Conservation (phyloP, 2,329 filamentous ascomycete species). For the Aspergillus bombycis region DNA sequence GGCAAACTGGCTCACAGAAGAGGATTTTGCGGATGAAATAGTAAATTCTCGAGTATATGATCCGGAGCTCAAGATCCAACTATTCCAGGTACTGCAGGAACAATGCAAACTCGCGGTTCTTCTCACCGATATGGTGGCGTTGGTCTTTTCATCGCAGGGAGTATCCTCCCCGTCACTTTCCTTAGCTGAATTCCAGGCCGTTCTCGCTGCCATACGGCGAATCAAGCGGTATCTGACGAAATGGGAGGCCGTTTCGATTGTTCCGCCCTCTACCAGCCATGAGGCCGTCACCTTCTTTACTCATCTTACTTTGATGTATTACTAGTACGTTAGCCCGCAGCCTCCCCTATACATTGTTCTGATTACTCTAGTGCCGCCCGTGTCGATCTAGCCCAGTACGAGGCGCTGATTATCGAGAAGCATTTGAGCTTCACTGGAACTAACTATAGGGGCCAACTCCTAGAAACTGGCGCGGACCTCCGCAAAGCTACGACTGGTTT, state of each 20-base stretch:
- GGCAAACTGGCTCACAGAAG: not conserved
- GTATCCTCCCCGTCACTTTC: not conserved
- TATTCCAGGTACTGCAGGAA: not conserved
- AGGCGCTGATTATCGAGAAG: not conserved
- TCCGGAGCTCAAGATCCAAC: not conserved
- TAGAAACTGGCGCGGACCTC: not conserved
- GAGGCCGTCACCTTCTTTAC: not conserved
- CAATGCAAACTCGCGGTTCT: not conserved
- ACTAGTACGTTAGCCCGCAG: not conserved
- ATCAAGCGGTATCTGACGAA: not conserved
- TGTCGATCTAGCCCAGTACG: not conserved
- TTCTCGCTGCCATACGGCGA: not conserved
- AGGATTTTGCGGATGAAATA: not conserved
- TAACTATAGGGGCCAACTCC: not conserved
- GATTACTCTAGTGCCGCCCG: not conserved
- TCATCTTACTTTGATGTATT: not conserved
- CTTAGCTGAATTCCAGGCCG: not conserved
- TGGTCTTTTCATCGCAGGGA: not conserved
- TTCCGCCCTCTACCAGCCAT: not conserved
- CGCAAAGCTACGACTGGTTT: not conserved
- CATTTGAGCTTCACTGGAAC: not conserved
- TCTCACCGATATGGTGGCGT: not conserved
- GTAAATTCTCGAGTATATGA: not conserved
- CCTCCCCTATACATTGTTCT: not conserved
- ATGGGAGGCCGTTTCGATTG: not conserved